These are phyloP conservation scores for Symbiodinium natans DNA, from an alignment of 73 alveolate species.

Conservation along the genomic window DNA sequence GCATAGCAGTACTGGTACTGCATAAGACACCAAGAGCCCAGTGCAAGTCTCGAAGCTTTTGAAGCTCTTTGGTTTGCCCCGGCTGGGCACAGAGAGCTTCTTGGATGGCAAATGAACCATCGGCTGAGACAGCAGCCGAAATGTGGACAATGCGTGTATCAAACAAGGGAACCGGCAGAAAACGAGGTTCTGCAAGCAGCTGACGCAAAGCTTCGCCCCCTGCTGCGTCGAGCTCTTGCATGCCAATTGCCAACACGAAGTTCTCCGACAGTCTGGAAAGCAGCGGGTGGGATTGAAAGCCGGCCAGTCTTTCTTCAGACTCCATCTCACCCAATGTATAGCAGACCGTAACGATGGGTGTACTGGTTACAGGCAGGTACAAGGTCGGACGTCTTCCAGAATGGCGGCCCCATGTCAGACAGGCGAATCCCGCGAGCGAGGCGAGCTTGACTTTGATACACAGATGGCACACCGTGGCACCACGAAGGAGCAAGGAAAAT, in stretches of 20 bases:
- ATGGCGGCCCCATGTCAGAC: neutral
- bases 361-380: neutral
- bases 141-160: neutral
- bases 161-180: neutral
- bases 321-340: neutral
- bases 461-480: neutral
- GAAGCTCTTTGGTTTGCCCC: neutral
- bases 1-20: neutral
- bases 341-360: neutral
- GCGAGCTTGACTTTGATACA: neutral
- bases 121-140: neutral
- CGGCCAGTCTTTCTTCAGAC: neutral
- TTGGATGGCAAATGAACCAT: neutral
- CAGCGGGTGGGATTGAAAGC: neutral
- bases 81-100: neutral
- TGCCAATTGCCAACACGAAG: neutral
- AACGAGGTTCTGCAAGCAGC: neutral
- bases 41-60: neutral
- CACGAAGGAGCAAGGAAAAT: neutral
- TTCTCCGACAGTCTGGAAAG: neutral
- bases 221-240: neutral
- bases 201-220: neutral
- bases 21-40: neutral
- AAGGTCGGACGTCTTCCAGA: neutral
- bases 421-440: neutral